Conservation (phyloP, 148 eudicot species). For the Chenopodium album region DNA sequence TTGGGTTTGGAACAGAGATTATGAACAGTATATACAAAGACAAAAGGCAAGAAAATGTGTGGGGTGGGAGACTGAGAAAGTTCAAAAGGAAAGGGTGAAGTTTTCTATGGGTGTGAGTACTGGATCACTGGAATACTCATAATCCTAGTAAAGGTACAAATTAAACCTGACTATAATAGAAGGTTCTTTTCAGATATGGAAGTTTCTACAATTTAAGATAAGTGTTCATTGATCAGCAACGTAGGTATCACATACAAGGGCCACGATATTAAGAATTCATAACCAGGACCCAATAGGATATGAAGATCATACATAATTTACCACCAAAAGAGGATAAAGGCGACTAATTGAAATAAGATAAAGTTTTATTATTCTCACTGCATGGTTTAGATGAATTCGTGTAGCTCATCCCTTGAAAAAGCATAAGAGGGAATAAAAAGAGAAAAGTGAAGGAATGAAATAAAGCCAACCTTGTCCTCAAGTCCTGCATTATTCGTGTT, state of each 20-base stretch:
- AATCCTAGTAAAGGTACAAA: neutral
- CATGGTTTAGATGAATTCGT: neutral
- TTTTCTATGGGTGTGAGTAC: neutral
- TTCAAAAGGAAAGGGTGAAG: neutral
- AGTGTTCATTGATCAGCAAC: neutral
- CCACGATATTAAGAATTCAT: neutral
- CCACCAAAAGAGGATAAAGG: neutral
- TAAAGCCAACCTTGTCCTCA: conserved; percentile 58
- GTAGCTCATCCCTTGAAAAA: neutral
- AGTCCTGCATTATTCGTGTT: conserved; percentile 57
- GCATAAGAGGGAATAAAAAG: neutral
- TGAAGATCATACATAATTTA: neutral
- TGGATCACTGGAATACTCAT: neutral
- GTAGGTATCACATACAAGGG: neutral
- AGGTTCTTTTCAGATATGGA: neutral
- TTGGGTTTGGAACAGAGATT: neutral
- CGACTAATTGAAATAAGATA: neutral
- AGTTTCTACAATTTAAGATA: neutral
- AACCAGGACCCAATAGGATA: neutral
- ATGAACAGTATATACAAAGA: neutral
- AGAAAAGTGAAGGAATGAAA: neutral
- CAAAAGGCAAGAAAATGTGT: neutral
- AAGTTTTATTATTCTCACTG: neutral
- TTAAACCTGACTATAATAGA: neutral
- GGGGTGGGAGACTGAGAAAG: neutral